phyloP scores from a whole-genome alignment of 2,329 filamentous ascomycete genomes.

The Alternaria sp. region DNA sequence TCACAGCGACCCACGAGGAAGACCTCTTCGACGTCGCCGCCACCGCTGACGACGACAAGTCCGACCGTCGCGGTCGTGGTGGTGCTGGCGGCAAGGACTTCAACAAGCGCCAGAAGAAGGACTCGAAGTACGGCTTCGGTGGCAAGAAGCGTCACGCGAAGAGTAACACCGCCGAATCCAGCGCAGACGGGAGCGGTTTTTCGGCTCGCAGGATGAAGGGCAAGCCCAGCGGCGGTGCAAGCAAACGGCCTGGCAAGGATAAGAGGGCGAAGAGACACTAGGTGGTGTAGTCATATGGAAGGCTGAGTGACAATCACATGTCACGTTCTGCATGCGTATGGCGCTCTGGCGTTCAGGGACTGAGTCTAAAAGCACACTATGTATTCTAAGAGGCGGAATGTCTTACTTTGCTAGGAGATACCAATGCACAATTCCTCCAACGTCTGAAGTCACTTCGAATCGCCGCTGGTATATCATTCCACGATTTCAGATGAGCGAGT shows the following conservation, averaged over 20 bases:
- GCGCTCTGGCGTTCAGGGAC: conserved; percentile 34
- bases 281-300: not conserved
- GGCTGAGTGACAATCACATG: not conserved
- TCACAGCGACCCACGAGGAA: conserved; percentile 73
- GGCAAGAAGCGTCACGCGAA: conserved; percentile 93
- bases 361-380: conserved; percentile 18
- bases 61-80: conserved; percentile 48
- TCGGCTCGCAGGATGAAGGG: conserved; percentile 86
- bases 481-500: not conserved
- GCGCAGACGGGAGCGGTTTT: conserved; percentile 80
- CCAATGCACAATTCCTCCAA: conserved; percentile 11
- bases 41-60: conserved; percentile 59
- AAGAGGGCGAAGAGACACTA: conserved; percentile 43
- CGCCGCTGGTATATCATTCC: not conserved
- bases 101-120: conserved; percentile 91
- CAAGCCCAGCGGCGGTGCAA: conserved; percentile 35
- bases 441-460: not conserved
- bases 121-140: conserved; percentile 92
- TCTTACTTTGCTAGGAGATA: conserved; percentile 19
- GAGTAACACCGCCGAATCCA: conserved; percentile 86
- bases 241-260: conserved; percentile 43
- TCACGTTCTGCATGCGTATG: conserved; percentile 20
- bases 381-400: conserved; percentile 1
- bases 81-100: conserved; percentile 38
- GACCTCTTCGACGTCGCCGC: conserved; percentile 89